Base-by-base conservation (phyloP, 352 stramenopile species). In the Aphanomyces invadans region DNA sequence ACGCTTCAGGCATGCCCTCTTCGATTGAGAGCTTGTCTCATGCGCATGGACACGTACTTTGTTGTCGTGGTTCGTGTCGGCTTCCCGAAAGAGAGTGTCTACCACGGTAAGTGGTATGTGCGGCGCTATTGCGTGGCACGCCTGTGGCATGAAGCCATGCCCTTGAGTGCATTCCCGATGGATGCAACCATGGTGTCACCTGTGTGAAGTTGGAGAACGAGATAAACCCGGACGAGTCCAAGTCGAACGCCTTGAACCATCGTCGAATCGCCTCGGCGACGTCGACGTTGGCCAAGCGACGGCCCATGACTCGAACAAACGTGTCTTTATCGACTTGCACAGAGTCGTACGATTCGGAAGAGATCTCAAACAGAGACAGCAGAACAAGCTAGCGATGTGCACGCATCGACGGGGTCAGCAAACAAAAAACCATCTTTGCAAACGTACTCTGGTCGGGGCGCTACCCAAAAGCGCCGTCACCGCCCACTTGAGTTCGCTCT, bases 221-320 rank as follows among this genome's bases (percentile, higher is more conserved):
- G 15, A 65, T 65, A n/a, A 53, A 65, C 11, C 59, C 59, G 7
- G 17, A 31, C n/a, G 44, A 54, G 23, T 49, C 46, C 10, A 15
- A 15, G 46, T 65, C 59, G 29, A 65, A 65, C 12, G 59, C 59
- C 46, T 55, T 65, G 46, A 65, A 65, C 59, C 59, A 65, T 49
- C 59, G 59, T 19, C 59, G 59, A n/a, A 65, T 39, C 9, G 36
- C 51, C 42, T 65, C 59, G 2, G 46, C 55, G 5, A 65, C 39
- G 32, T 65, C 36, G n/a, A 65, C 25, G 4, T 65, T 57, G 2
- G 23, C 26, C 31, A 65, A 19, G 42, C 59, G 42, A 10, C 46
- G 17, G 19, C 2, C 31, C 26, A 65, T 57, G 36, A 65, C 59
- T 4, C 19, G 28, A 15, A 65, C 19, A 38, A 65, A 65, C 2